phyloP scores from a whole-genome alignment of 345 rosid species.

The Barbarea vulgaris region DNA sequence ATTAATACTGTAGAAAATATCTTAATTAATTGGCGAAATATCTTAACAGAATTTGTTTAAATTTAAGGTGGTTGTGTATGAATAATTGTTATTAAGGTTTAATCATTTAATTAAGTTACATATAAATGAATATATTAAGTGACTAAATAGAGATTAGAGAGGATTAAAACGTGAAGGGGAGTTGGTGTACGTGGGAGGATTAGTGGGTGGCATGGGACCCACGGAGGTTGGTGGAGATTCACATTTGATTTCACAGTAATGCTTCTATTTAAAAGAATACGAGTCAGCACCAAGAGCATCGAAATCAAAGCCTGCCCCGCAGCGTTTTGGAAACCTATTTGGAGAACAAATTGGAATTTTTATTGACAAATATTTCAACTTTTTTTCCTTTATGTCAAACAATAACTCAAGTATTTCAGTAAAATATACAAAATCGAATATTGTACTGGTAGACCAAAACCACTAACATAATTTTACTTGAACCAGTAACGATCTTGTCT shows the following conservation, averaged over 20 bases:
- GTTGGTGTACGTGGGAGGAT: constrained; percentile 37
- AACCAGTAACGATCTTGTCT: neutral
- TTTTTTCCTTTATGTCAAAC: neutral
- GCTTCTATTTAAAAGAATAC: neutral
- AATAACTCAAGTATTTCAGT: neutral
- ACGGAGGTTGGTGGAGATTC: constrained; percentile 42
- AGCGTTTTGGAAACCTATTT: constrained; percentile 15
- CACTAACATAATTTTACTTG: neutral
- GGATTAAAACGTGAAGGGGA: constrained; percentile 39
- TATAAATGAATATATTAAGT: neutral
- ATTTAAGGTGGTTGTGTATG: neutral
- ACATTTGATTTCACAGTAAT: constrained; percentile 21
- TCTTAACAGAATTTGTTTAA: neutral
- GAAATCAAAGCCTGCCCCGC: constrained; percentile 3
- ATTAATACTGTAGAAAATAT: neutral
- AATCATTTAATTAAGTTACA: constrained; percentile 1
- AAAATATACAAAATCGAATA: neutral
- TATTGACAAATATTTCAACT: neutral
- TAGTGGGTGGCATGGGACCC: constrained; percentile 41
- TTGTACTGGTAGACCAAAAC: neutral
- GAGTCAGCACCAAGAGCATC: constrained; percentile 2
- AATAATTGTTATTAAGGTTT: neutral
- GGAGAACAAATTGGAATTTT: neutral
- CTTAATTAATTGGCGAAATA: neutral
- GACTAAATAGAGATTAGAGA: neutral